Base-by-base conservation (phyloP, 75 land plant genomes). In the Selaginella moellendorffii region DNA sequence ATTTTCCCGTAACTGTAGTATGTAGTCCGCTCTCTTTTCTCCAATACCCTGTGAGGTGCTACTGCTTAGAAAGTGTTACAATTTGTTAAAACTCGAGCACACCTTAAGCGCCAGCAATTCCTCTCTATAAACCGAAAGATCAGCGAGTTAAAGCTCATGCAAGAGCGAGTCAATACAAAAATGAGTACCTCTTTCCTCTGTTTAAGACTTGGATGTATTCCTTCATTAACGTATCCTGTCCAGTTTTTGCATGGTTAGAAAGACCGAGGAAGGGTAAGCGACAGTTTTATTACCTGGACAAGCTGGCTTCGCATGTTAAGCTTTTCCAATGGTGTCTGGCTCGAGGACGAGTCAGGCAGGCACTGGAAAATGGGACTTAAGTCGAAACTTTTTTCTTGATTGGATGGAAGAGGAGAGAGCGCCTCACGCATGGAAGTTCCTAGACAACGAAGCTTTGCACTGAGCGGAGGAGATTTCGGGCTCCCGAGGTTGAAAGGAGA, bases 371-470 rank as follows among this genome's bases (percentile, higher is more conserved):
- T n/a, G n/a, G n/a, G n/a, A n/a, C n/a, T n/a, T n/a, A n/a, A n/a
- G n/a, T n/a, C n/a, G n/a, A n/a, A n/a, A n/a, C n/a, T n/a, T n/a
- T n/a, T n/a, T n/a, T n/a, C n/a, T 19, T 9, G 5, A 25, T 24
- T 56, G 21, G 59, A 56, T 19, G 59, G 21, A 21, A 56, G 59
- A 8, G 59, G 59, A 2, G 59, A 56, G n/a, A 56, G 59, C 9
- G 59, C 59, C 19, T 56, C 59, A 21, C 59, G 19, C 21, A 56
- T 8, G 25, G 59, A 56, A 19, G n/a, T 56, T 56, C 59, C 59
- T 24, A 56, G n/a, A 21, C 24, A 21, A 25, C 59, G 59, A 8
- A 56, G 59, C 19, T 24, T 56, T 56, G 19, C 59, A 56, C 59
- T 56, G 9, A 56, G 24, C 9, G 59, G 59, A 21, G 59, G 59